Conservation (phyloP, 441 rosid genomes). For the Adansonia madagascariensis region DNA sequence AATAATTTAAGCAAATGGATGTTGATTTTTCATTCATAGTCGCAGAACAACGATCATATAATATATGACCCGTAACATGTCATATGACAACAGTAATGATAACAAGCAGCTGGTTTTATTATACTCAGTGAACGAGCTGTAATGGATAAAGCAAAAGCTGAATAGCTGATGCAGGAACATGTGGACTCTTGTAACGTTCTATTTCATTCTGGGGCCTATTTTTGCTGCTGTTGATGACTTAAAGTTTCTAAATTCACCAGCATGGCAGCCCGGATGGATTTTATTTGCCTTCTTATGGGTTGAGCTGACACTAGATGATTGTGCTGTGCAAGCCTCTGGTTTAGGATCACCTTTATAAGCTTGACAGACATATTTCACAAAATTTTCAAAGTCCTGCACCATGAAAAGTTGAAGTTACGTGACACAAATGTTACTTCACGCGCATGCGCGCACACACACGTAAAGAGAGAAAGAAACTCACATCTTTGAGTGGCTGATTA, state of each 20-base stretch:
- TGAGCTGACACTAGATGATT: constrained; percentile 14
- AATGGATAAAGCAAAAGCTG: background rate
- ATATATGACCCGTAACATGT: background rate
- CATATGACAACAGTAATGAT: background rate
- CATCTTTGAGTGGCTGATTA: constrained; percentile 52
- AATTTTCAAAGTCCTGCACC: constrained; percentile 45
- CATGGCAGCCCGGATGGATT: background rate
- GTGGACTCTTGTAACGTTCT: background rate
- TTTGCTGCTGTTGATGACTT: too few relatives aligned
- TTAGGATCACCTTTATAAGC: constrained; percentile 39
- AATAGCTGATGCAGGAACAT: background rate
- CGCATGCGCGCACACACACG: background rate
- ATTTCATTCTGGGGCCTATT: background rate
- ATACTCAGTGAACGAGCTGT: background rate
- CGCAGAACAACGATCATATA: background rate
- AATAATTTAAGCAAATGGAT: constrained; percentile 10
- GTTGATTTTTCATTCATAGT: constrained; percentile 14
- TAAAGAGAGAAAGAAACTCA: constrained; percentile 28
- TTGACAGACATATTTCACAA: constrained; percentile 42
- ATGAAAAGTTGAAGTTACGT: constrained; percentile 3
- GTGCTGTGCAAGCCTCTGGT: constrained; percentile 43
- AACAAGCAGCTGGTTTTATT: constrained; percentile 12
- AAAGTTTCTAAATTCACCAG: background rate
- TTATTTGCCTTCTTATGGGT: background rate
- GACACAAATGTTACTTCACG: background rate